Conservation (phyloP, 768 basidiomycete genomes). For the Gloeostereum incarnatum region DNA sequence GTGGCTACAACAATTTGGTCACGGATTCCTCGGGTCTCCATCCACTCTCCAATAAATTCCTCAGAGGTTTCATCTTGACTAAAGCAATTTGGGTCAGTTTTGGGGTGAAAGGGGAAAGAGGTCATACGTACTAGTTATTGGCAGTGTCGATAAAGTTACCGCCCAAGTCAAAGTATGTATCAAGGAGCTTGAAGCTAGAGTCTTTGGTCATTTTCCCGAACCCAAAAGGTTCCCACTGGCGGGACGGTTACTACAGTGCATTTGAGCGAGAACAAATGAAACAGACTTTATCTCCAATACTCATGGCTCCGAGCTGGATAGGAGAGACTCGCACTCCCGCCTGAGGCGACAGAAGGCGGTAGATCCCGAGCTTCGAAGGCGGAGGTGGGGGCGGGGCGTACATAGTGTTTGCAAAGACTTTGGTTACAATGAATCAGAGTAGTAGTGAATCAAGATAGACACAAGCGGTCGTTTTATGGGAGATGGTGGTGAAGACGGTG, state of each 20-base stretch:
- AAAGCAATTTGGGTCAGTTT: background rate
- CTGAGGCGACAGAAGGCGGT: constrained; percentile 22
- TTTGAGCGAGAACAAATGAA: too few relatives aligned
- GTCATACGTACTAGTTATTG: constrained; percentile 30
- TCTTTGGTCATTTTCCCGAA: constrained; percentile 33
- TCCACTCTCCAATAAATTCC: constrained; percentile 43
- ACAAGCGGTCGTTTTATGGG: too few relatives aligned
- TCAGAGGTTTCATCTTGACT: constrained; percentile 51
- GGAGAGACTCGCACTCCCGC: constrained; percentile 34
- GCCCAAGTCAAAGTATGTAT: constrained; percentile 31
- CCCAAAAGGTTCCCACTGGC: constrained; percentile 9
- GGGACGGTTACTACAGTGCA: too few relatives aligned
- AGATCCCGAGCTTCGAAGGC: constrained; percentile 19
- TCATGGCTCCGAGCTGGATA: constrained; percentile 32
- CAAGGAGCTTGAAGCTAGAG: constrained; percentile 34
- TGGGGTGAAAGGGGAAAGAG: background rate
- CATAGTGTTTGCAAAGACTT: too few relatives aligned
- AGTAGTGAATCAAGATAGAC: too few relatives aligned
- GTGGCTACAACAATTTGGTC: constrained; percentile 40
- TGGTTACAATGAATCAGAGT: too few relatives aligned
- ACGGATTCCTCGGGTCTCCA: constrained; percentile 30
- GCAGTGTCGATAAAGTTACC: constrained; percentile 44
- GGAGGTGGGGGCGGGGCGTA: constrained; percentile 16
- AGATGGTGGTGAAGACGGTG: too few relatives aligned
- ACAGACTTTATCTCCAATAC: constrained; percentile 33